Conservation (phyloP, 441 rosid genomes). For the Theobroma grandiflorum region DNA sequence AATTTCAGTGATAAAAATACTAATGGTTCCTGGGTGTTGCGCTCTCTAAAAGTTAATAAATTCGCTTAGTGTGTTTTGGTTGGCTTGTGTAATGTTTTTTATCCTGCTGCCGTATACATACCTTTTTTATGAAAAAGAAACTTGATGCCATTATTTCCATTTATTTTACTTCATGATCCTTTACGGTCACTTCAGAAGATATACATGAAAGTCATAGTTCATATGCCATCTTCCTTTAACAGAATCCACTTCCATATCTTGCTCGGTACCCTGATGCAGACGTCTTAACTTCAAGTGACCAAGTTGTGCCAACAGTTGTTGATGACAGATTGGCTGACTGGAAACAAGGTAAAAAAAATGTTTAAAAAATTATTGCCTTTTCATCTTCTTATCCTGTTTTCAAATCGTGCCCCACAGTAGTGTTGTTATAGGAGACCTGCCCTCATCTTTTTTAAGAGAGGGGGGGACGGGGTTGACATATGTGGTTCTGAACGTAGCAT, state of each 20-base stretch:
- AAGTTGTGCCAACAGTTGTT: slow-evolving; percentile 90
- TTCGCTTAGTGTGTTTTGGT: not conserved
- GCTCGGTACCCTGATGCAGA: slow-evolving; percentile 98
- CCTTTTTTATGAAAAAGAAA: not conserved
- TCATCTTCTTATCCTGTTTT: not conserved
- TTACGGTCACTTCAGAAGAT: slow-evolving; percentile 17
- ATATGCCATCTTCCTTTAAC: slow-evolving; percentile 40
- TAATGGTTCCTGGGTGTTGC: slow-evolving; percentile 1
- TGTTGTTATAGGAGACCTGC: not conserved
- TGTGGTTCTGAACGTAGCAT: not conserved
- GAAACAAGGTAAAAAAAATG: slow-evolving; percentile 80
- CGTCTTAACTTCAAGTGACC: slow-evolving; percentile 95
- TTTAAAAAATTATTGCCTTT: not conserved
- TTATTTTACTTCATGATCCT: slow-evolving; percentile 9
- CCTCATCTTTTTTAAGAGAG: not conserved
- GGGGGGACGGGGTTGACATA: not conserved
- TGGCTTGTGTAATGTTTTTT: slow-evolving; percentile 5
- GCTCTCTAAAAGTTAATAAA: not conserved
- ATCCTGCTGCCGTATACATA: not conserved
- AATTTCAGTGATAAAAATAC: not conserved
- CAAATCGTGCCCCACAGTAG: not conserved
- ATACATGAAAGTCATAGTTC: slow-evolving; percentile 21
- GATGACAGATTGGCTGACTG: slow-evolving; percentile 97
- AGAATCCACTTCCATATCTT: slow-evolving; percentile 97
- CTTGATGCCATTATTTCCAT: not conserved